Conservation (phyloP, 148 eudicot genomes). For the Nepenthes mirabilis region DNA sequence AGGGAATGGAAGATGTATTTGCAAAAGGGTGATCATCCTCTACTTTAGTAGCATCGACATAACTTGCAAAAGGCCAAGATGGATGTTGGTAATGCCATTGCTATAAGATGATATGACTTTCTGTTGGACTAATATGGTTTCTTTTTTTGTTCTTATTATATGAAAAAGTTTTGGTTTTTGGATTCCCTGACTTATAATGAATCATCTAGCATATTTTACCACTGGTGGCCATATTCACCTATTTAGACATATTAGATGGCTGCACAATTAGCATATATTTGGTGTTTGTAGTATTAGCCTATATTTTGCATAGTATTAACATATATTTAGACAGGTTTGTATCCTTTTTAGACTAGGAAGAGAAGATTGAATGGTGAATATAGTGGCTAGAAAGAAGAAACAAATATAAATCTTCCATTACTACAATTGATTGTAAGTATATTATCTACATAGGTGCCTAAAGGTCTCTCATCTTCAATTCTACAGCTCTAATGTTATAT, state of each 20-base stretch:
- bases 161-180: neutral
- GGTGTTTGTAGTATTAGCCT: no score
- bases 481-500: neutral
- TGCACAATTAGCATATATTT: no score
- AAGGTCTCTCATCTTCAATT: neutral
- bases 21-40: constrained; percentile 76
- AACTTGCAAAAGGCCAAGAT: constrained; percentile 54
- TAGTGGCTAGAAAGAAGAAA: constrained; percentile 31
- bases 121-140: neutral
- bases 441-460: neutral
- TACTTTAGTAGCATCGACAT: constrained; percentile 60
- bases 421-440: constrained; percentile 45
- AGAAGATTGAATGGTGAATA: constrained; percentile 43
- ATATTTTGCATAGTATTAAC: no score
- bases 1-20: constrained; percentile 68
- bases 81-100: constrained; percentile 60
- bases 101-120: constrained; percentile 43
- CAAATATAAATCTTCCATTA: constrained; percentile 30
- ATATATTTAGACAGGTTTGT: neutral
- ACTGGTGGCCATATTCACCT: no score
- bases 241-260: no score
- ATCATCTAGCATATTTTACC: no score
- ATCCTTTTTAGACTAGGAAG: constrained; percentile 63
- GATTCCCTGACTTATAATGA: no score
- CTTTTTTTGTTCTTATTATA: constrained; percentile 3